phyloP scores from a whole-genome alignment of 1,284 basidiomycete genomes.

The Moniliella sp. region DNA sequence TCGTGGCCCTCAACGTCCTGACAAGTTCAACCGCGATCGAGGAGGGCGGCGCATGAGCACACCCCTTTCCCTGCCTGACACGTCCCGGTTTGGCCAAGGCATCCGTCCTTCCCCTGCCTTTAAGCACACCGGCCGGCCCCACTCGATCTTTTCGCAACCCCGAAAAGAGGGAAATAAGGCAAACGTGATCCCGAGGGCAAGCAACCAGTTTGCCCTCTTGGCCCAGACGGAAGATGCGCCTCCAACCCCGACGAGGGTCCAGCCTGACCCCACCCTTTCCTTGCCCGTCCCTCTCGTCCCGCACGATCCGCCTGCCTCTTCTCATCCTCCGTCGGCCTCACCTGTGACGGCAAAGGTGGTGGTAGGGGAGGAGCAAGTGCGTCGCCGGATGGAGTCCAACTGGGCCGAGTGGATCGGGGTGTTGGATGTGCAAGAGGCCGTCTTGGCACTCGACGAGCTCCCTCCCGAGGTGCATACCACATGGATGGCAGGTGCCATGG shows the following conservation, averaged over 20 bases:
- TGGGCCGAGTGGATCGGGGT: conserved; percentile 37
- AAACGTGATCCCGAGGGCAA: conserved; percentile 44
- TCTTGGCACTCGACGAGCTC: conserved; percentile 41
- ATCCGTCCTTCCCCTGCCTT: conserved; percentile 40
- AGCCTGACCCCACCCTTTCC: too few species aligned
- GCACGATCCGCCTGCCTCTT: conserved; percentile 40
- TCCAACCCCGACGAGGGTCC: conserved; percentile 43
- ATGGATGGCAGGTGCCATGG: conserved; percentile 54
- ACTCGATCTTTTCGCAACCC: conserved; percentile 52
- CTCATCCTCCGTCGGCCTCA: conserved; percentile 14
- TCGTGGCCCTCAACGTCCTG: too few species aligned
- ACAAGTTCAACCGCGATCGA: too few species aligned
- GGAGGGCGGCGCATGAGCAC: too few species aligned
- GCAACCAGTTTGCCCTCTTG: too few species aligned
- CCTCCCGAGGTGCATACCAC: conserved; percentile 45
- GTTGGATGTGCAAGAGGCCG: conserved; percentile 58
- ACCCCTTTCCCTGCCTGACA: conserved; percentile 46
- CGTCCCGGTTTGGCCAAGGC: conserved; percentile 60
- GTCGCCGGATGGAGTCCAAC: conserved; percentile 48
- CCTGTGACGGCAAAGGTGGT: conserved; percentile 40
- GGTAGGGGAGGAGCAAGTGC: conserved; percentile 46
- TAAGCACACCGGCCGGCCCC: conserved; percentile 45
- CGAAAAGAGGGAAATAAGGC: conserved; percentile 40
- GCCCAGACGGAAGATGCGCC: conserved; percentile 10
- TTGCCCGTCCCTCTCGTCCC: conserved; percentile 49